Base-by-base conservation (phyloP, 1,139 yeast species). In the Zygosaccharomyces pseudobailii region DNA sequence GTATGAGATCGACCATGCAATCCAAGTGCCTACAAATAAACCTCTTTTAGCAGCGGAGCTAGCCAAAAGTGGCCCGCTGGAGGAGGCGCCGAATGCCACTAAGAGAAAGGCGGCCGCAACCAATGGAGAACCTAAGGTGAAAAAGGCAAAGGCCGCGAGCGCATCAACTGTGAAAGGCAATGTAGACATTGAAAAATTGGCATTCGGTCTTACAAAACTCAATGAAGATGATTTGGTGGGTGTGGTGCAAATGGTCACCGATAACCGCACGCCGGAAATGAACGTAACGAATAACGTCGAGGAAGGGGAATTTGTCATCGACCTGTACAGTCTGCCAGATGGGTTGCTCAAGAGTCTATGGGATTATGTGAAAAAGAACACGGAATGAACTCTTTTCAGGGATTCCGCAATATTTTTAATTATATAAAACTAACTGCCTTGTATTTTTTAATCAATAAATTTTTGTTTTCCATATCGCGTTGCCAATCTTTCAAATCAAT, bases 281-380 rank as follows among this genome's bases (percentile, higher is more conserved):
- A 89, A 87, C 69, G 87, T 92, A 62, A 89, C 90, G 66, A 92
- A 92, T 69, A 96, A 92, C 65, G 90, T 87, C 44, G 97, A 90
- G 55, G 94, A 88, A 61, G 98, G 98, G 43, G 98, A 92, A 71
- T 92, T 92, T 68, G 90, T 95, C 50, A 88, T 92, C 87, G 98
- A 92, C 70, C 76, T 92, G 60, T 90, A 82, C 68, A 90, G 97
- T 37, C 75, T 92, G 58, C 98, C 98, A 20, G 97, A 90, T 66
- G 82, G 88, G 36, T 75, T 92, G 65, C 78, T 92, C 68, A 88
- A 86, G 71, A 87, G 95, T 75, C 76, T 92, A 68, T 89, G 95
- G 95, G 97, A 92, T 58, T 90, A 87, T 66, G 95, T 88, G 41
- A 83, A 82, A 69, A 87, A 87, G 70, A 82, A 66, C 42, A 62